These are phyloP conservation scores for Fusarium oligoseptatum DNA, from an alignment of 2,329 filamentous ascomycete species.

Conservation along the genomic window DNA sequence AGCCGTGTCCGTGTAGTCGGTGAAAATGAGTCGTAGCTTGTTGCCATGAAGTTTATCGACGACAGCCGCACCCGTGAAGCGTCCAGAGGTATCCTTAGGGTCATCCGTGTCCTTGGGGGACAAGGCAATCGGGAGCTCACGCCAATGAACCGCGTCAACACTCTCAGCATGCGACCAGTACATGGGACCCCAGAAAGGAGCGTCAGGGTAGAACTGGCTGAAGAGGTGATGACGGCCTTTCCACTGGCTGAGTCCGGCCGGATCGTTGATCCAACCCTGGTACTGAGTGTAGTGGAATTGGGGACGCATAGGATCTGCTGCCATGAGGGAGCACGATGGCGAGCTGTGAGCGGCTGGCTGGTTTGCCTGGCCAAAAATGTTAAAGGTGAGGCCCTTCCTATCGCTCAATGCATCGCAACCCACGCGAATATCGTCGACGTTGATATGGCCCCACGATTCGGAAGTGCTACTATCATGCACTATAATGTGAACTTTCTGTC, in stretches of 20 bases:
- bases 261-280: slow-evolving; percentile 49
- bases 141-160: slow-evolving; percentile 44
- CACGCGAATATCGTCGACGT: slow-evolving; percentile 49
- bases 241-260: slow-evolving; percentile 41
- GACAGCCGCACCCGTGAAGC: slow-evolving; percentile 45
- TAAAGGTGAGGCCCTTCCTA: slow-evolving; percentile 44
- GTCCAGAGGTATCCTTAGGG: slow-evolving; percentile 35
- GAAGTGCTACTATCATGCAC: slow-evolving; percentile 43
- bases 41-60: slow-evolving; percentile 19
- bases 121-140: slow-evolving; percentile 41
- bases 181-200: slow-evolving; percentile 45
- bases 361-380: slow-evolving; percentile 47
- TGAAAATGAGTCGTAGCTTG: slow-evolving; percentile 41
- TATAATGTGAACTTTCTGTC: slow-evolving; percentile 41
- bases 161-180: slow-evolving; percentile 45
- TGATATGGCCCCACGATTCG: slow-evolving; percentile 47
- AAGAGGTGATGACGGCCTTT: slow-evolving; percentile 46
- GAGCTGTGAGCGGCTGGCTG: slow-evolving; percentile 28
- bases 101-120: slow-evolving; percentile 21
- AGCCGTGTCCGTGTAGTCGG: slow-evolving; percentile 39
- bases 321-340: slow-evolving; percentile 39
- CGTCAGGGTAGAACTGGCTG: slow-evolving; percentile 43
- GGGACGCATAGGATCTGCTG: slow-evolving; percentile 42
- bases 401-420: slow-evolving; percentile 45
- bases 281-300: slow-evolving; percentile 47